These are phyloP conservation scores for Gyromitra esculenta DNA, from an alignment of 2,329 filamentous ascomycete species.

Conservation along the genomic window DNA sequence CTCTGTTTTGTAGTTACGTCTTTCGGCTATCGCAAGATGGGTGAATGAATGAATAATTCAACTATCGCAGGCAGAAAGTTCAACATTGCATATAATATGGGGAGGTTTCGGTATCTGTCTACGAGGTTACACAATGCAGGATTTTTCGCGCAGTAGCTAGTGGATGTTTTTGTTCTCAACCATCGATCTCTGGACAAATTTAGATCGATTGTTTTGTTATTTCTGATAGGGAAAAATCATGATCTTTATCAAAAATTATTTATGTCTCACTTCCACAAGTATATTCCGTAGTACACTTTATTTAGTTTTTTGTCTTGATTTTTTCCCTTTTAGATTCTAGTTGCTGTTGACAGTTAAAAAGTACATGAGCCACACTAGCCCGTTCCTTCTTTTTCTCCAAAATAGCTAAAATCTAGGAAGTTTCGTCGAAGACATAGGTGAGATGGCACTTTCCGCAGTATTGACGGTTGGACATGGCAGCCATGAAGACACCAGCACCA, in stretches of 20 bases:
- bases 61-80: too few species aligned
- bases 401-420: constrained; percentile 51
- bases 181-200: too few species aligned
- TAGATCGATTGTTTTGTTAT: background rate
- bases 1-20: too few species aligned
- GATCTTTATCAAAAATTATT: background rate
- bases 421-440: constrained; percentile 58
- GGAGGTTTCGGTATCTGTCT: background rate
- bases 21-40: too few species aligned
- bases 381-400: constrained; percentile 26
- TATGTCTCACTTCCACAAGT: background rate
- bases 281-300: background rate
- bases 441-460: constrained; percentile 72
- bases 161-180: background rate
- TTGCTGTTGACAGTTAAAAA: constrained; percentile 29
- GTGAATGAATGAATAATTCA: too few species aligned
- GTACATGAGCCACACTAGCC: constrained; percentile 27
- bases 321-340: constrained; percentile 28
- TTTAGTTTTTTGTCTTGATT: constrained; percentile 4
- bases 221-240: background rate
- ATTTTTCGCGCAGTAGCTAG: background rate
- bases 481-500: constrained; percentile 99
- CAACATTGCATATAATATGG: too few species aligned
- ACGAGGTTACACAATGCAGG: background rate
- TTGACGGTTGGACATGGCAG: constrained; percentile 99